phyloP scores from a whole-genome alignment of 805 yeast species.

The Ogataea trehalophila region DNA sequence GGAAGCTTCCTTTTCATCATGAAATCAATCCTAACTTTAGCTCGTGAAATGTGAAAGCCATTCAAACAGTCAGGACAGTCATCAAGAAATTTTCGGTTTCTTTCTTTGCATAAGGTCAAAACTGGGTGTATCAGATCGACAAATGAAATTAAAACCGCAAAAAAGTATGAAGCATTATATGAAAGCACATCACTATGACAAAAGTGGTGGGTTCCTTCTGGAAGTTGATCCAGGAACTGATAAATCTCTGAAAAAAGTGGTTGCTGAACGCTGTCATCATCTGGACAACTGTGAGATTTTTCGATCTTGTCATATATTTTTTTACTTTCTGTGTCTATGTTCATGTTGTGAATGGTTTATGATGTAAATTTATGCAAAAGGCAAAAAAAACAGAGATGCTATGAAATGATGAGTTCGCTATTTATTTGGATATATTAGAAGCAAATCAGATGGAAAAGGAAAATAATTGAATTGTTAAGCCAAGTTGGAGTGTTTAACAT shows the following conservation, averaged over 20 bases:
- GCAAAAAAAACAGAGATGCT: too few species aligned
- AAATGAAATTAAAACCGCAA: conserved; percentile 41
- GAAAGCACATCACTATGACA: conserved; percentile 48
- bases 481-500: too few species aligned
- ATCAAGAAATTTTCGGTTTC: conserved; percentile 31
- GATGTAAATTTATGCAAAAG: too few species aligned
- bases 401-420: too few species aligned
- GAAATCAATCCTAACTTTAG: conserved; percentile 47
- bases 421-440: too few species aligned
- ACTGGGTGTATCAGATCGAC: conserved; percentile 9
- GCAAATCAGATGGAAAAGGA: too few species aligned
- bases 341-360: background rate
- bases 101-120: conserved; percentile 7
- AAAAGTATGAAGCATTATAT: conserved; percentile 48
- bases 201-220: conserved; percentile 41
- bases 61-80: conserved; percentile 51
- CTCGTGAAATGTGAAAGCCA: conserved; percentile 49
- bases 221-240: conserved; percentile 12
- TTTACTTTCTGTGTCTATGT: background rate
- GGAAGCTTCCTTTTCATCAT: conserved; percentile 39
- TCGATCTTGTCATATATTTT: background rate
- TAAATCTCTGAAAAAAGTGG: conserved; percentile 37
- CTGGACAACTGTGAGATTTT: conserved; percentile 29
- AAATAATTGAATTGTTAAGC: too few species aligned
- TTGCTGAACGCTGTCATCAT: conserved; percentile 32